Conservation (phyloP, 2,329 filamentous ascomycete genomes). For the Tolypocladium inflatum region DNA sequence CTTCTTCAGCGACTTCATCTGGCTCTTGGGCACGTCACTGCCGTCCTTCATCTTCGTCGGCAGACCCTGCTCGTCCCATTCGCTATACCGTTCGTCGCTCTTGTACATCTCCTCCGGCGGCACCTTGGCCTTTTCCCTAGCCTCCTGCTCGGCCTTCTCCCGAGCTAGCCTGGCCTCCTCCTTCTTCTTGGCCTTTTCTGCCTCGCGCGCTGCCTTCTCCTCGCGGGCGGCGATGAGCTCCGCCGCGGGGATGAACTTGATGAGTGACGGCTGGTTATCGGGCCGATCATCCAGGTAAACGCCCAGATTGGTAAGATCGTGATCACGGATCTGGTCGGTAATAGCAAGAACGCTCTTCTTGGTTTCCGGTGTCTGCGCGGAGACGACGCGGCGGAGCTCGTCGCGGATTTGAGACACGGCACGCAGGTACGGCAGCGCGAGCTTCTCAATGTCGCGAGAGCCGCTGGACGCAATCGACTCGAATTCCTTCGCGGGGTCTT, state of each 20-base stretch:
- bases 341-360: slow-evolving; percentile 66
- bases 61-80: slow-evolving; percentile 75
- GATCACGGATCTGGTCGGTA: slow-evolving; percentile 73
- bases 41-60: slow-evolving; percentile 71
- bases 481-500: slow-evolving; percentile 37
- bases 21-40: slow-evolving; percentile 70
- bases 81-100: slow-evolving; percentile 51
- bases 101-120: slow-evolving; percentile 48
- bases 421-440: slow-evolving; percentile 46
- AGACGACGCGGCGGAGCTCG: slow-evolving; percentile 48
- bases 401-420: slow-evolving; percentile 49
- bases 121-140: slow-evolving; percentile 47
- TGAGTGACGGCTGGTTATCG: slow-evolving; percentile 58
- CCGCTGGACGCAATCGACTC: slow-evolving; percentile 32
- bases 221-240: slow-evolving; percentile 49
- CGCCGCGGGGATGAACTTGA: slow-evolving; percentile 52
- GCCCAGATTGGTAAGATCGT: slow-evolving; percentile 69
- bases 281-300: slow-evolving; percentile 81
- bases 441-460: slow-evolving; percentile 39
- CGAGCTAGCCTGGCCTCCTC: slow-evolving; percentile 43
- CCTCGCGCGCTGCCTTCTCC: slow-evolving; percentile 50
- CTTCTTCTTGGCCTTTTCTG: slow-evolving; percentile 47
- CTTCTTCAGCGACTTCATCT: slow-evolving; percentile 75
- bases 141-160: slow-evolving; percentile 42
- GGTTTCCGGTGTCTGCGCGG: slow-evolving; percentile 34